Percentiles rank a stretch among this genome's conserved stretches.
phyloP scores from a whole-genome alignment of 1,284 basidiomycete genomes.

The Spongispora temasekensis region DNA sequence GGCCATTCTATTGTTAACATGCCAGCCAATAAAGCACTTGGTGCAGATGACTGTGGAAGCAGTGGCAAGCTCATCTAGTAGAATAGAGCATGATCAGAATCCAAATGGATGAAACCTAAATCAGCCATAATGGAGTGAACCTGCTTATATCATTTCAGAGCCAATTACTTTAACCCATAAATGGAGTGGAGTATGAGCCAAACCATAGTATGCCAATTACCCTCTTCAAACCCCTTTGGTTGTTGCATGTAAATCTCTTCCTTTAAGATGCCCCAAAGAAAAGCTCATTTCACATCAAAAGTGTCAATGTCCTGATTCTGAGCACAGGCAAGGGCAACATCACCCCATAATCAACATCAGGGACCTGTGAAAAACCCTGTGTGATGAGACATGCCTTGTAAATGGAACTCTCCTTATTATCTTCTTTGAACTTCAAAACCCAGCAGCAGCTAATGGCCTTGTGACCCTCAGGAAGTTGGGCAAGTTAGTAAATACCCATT shows the following conservation, averaged over 20 bases:
- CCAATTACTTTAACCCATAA: conserved; percentile 8
- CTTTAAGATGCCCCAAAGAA: background rate
- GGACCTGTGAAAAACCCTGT: background rate
- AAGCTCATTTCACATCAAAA: background rate
- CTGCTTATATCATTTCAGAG: conserved; percentile 8
- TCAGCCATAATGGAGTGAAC: background rate
- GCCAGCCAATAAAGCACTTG: background rate
- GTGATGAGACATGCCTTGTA: conserved; percentile 1
- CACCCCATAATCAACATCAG: background rate
- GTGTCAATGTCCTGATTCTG: conserved; percentile 3
- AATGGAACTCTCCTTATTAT: background rate
- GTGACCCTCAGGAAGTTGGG: too few relatives aligned
- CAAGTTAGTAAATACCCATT: too few relatives aligned
- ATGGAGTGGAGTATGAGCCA: conserved; percentile 3
- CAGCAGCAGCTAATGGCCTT: too few relatives aligned
- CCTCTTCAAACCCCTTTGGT: background rate
- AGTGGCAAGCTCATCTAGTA: background rate
- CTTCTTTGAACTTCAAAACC: conserved; percentile 5
- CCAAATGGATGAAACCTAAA: background rate
- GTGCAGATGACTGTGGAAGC: background rate
- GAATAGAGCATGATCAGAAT: background rate
- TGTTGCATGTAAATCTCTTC: conserved; percentile 13
- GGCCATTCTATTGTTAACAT: conserved; percentile 1
- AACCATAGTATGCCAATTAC: background rate
- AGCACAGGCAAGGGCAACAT: background rate